Evolutionary conservation across 2,329 filamentous ascomycete species (phyloP).

Genomic region (Westerdykella ornata): DNA sequence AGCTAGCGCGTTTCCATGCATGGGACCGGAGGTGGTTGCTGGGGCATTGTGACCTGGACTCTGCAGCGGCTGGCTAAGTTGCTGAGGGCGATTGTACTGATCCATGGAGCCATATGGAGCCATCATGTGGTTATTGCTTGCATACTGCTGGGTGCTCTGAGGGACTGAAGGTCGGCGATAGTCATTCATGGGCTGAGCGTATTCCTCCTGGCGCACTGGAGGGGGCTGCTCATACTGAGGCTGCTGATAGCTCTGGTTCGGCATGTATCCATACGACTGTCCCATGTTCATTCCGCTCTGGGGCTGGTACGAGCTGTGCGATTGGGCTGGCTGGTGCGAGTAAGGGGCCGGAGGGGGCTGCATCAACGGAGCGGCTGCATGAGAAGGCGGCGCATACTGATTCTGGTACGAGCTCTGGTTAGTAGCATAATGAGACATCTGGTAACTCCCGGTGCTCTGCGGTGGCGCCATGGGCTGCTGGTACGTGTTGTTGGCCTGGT

Average conservation of each 20-base stretch:
- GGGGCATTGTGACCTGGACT: conserved; percentile 29
- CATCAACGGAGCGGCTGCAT: conserved; percentile 34
- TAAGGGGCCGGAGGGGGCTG: conserved; percentile 33
- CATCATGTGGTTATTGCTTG: conserved; percentile 30
- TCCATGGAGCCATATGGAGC: conserved; percentile 33
- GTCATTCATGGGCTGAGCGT: conserved; percentile 30
- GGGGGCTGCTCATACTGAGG: conserved; percentile 35
- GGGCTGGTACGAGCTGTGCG: conserved; percentile 26
- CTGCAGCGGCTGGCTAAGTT: conserved; percentile 32
- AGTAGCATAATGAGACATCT: conserved; percentile 35
- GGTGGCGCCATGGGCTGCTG: conserved; percentile 37
- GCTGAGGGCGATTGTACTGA: conserved; percentile 34
- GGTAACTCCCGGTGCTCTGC: conserved; percentile 35
- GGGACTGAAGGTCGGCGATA: conserved; percentile 39
- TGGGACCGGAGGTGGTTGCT: conserved; percentile 18
- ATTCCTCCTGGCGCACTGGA: conserved; percentile 37
- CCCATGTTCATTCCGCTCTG: conserved; percentile 33
- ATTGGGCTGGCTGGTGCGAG: conserved; percentile 15
- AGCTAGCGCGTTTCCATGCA: conserved; percentile 35
- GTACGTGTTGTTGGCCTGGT: conserved; percentile 33
- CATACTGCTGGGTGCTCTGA: conserved; percentile 30
- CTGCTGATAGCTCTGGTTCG: conserved; percentile 31
- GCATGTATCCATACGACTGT: conserved; percentile 38
- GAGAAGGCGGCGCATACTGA: conserved; percentile 26
- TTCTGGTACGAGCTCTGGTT: conserved; percentile 31